phyloP scores from a whole-genome alignment of 2,329 filamentous ascomycete species.

The Hymenoscyphus albidus region DNA sequence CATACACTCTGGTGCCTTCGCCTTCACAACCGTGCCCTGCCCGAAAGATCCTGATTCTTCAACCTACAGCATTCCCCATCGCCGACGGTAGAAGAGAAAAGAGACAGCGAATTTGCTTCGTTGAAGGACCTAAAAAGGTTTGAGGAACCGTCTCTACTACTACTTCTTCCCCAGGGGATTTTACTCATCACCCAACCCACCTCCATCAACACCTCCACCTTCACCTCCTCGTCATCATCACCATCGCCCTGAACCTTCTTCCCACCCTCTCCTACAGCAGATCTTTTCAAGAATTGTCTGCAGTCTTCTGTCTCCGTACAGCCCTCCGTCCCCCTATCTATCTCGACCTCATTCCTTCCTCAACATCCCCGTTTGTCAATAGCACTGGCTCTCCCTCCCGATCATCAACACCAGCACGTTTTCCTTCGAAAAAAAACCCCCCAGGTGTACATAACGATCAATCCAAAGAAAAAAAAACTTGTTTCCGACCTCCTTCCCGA shows the following conservation, averaged over 20 bases:
- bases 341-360: conserved; percentile 33
- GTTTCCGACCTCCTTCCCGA: conserved; percentile 45
- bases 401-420: conserved; percentile 75
- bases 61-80: background rate
- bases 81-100: background rate
- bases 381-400: conserved; percentile 36
- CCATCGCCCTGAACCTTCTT: conserved; percentile 31
- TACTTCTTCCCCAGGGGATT: conserved; percentile 33
- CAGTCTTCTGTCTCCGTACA: conserved; percentile 34
- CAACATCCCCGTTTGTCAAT: conserved; percentile 32
- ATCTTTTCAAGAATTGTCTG: conserved; percentile 22
- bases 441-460: conserved; percentile 76
- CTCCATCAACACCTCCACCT: conserved; percentile 31
- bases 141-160: conserved; percentile 36
- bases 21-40: background rate
- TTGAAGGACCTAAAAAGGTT: conserved; percentile 35
- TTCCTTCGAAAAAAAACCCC: conserved; percentile 70
- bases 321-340: conserved; percentile 34
- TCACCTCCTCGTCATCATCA: conserved; percentile 20
- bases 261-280: conserved; percentile 29
- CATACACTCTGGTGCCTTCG: conserved; percentile 1
- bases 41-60: no score
- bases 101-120: conserved; percentile 22
- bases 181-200: conserved; percentile 8
- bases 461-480: conserved; percentile 52